Base-by-base conservation (phyloP, 202 grass and related monocot species). In the Digitaria exilis region DNA sequence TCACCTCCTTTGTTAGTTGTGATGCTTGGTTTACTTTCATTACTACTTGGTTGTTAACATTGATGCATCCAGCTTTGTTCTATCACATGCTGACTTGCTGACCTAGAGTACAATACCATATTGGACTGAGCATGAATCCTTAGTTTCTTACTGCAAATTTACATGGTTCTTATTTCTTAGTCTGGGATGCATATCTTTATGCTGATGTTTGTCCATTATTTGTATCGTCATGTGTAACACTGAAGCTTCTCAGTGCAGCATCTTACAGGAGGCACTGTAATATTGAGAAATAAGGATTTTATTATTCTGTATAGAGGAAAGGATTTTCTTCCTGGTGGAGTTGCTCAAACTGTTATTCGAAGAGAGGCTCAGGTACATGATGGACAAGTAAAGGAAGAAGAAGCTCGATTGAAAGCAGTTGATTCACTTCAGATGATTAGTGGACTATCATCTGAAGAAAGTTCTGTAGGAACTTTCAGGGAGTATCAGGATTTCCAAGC, bases 301-400 rank as follows among this genome's bases (percentile, higher is more conserved):
- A 89, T 95, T 79, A 94, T 98, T 86, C 78, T 98, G 65, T 98
- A 95, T 80, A 92, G 96, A 92, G 93, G 96, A 43, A 98, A 98
- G 68, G 96, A 96, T 90, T 96, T 98, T 84, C 88, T 98, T 75
- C 88, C 96, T 19, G 63, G 74, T 85, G 82, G 82, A 58, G 87
- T 98, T 77, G 84, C 84, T 61, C 69, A 79, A 76, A 73, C 56
- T 74, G 82, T 96, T 82, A 84, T 86, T 85, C 43, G 86, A 66
- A 85, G 84, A 79, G 93, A 98, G 58, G 80, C 84, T 35, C 50
- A 81, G 76, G 77, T 98, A 58, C 46, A 87, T 84, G 87, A 79
- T 57, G 76, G 89, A 76, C 96, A 96, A 29, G 67, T 78, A 52
- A 89, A 87, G 79, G 96, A 98, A 90, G 96, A 98, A 74, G 89